Evolutionary conservation across 2,329 filamentous ascomycete genomes (phyloP), one percentile per base, ranked within the genome.

Genomic region (Sporothrix humicola): DNA sequence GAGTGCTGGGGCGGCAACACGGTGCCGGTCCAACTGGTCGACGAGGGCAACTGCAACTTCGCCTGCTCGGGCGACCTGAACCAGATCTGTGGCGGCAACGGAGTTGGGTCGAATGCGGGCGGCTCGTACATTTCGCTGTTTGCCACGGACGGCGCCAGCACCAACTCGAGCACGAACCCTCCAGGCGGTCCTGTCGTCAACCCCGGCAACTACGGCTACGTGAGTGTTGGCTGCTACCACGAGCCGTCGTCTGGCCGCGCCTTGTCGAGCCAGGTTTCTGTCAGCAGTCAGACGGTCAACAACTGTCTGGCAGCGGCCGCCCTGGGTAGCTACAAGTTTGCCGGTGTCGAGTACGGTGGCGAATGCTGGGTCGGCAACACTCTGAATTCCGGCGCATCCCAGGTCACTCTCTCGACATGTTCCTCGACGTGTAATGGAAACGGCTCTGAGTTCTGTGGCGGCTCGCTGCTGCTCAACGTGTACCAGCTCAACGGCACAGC

Each of bases 1-100:
- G 87, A 89, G 76, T 89, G 87, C 77, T 89, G 87, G 87, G 86
- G 81, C 20, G 87, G 88, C 1, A 83, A 84, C 37, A 82, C 77
- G 0, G 82, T 87, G 31, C 87, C 87, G 0, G 80, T 77, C 0
- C 77, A 82, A 13, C 80, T 84, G 75, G 85, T 86, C 0, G 80
- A 80, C 20, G 83, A 86, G 3, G 77, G 69, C 4, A 82, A 87
- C 75, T 89, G 88, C 80, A 86, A 86, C 79, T 88, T 82, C 73
- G 78, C 82, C 52, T 90, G 88, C 74, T 76, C 80, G 0, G 87
- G 87, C 0, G 83, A 85, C 59, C 73, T 84, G 42, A 83, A 84
- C 73, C 81, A 88, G 76, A 82, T 85, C 17, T 90, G 88, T 61
- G 87, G 88, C 68, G 87, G 87, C 2, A 84, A 87, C 68, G 86